Conservation (phyloP, 2,329 filamentous ascomycete species). For the Leptographium flavum region DNA sequence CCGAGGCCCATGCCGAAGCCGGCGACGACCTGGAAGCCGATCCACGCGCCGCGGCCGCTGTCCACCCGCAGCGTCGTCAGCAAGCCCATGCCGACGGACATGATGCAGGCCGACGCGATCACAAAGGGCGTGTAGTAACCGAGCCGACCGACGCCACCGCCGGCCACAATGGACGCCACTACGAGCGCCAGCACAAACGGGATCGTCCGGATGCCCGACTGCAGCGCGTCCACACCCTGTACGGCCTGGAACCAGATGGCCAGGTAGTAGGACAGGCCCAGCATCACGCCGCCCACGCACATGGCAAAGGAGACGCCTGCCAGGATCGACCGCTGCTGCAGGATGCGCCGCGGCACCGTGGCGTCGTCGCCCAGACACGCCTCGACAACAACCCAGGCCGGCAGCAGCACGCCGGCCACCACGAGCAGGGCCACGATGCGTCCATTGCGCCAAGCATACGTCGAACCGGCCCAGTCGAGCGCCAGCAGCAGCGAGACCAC, state of each 20-base stretch:
- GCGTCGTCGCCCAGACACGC: constrained; percentile 15
- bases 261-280: constrained; percentile 21
- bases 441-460: constrained; percentile 34
- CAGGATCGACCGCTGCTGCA: constrained; percentile 25
- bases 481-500: constrained; percentile 39
- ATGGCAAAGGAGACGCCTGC: constrained; percentile 20
- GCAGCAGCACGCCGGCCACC: constrained; percentile 29
- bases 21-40: constrained; percentile 18
- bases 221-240: constrained; percentile 14
- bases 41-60: constrained; percentile 16
- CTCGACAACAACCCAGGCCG: constrained; percentile 32
- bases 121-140: constrained; percentile 23
- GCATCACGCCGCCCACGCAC: constrained; percentile 22
- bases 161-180: constrained; percentile 13
- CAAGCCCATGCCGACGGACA: constrained; percentile 20
- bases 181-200: constrained; percentile 15
- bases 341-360: constrained; percentile 26
- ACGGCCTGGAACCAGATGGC: constrained; percentile 25
- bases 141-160: constrained; percentile 9
- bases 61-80: constrained; percentile 18
- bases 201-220: constrained; percentile 21
- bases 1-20: constrained; percentile 16
- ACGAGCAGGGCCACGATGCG: constrained; percentile 36
- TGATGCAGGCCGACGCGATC: constrained; percentile 16
- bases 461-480: constrained; percentile 40